A percentile compares a stretch with the other conserved stretches of the same genome.
These are phyloP conservation scores for Aspergillus niger DNA, from an alignment of 2,329 filamentous ascomycete species.

Conservation along the genomic window DNA sequence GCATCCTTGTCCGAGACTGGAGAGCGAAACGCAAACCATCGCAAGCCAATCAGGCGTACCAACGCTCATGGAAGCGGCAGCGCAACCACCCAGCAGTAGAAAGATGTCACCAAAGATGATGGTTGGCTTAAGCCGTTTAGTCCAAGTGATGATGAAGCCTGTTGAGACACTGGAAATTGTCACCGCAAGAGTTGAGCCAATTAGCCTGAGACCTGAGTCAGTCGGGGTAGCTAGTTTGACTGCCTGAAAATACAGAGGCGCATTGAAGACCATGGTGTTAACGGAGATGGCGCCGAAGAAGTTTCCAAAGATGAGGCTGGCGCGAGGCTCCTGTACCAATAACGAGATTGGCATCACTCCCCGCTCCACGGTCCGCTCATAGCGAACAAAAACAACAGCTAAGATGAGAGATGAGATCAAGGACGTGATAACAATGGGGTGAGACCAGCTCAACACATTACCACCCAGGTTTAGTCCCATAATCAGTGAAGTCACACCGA, in stretches of 20 bases:
- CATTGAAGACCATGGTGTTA: constrained; percentile 66
- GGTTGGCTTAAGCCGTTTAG: constrained; percentile 62
- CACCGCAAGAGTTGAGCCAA: constrained; percentile 62
- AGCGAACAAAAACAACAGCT: constrained; percentile 43
- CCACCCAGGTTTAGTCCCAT: constrained; percentile 56
- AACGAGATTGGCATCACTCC: constrained; percentile 55
- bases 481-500: constrained; percentile 52
- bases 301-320: constrained; percentile 54
- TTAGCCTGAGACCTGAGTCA: constrained; percentile 69
- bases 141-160: constrained; percentile 64
- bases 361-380: constrained; percentile 47
- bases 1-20: constrained; percentile 63
- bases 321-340: constrained; percentile 49
- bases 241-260: constrained; percentile 75
- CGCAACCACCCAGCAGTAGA: constrained; percentile 54
- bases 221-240: constrained; percentile 71
- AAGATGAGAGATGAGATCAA: constrained; percentile 45
- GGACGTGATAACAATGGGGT: constrained; percentile 53
- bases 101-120: constrained; percentile 54
- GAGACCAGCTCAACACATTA: constrained; percentile 54
- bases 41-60: constrained; percentile 57
- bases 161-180: constrained; percentile 59
- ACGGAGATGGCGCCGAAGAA: constrained; percentile 54
- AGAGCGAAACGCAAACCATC: constrained; percentile 59
- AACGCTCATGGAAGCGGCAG: constrained; percentile 54